Evolutionary conservation across 805 yeast genomes (phyloP), one percentile per base, ranked within the genome.

Genomic region (Scheffersomyces coipomensis): DNA sequence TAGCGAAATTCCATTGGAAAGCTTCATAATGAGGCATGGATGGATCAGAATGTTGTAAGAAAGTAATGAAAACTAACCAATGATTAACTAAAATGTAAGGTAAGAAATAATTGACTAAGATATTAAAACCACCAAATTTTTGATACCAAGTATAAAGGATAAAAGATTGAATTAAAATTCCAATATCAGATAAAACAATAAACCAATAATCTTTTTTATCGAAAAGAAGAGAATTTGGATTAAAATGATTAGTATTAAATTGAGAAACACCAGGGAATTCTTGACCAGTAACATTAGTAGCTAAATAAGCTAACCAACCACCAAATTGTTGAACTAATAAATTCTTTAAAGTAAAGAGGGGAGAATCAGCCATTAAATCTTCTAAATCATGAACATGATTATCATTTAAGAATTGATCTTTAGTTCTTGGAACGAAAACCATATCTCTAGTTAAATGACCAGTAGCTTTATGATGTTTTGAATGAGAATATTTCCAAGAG

Each of bases 391-490:
- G 52, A 31, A 62, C 64, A 19, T 71, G 64, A 39, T 53, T 48
- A 25, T 48, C 42, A 42, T 63, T 51, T 44, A 73, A 53, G 59
- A 74, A 87, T 54, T 75, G 64, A 47, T 83, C 80, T 52, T 75
- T 76, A 34, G 83, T 79, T 56, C 74, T 67, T 37, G 96, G 96
- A 39, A 87, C 85, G 55, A 84, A 87, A 35, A 87, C 95, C 83
- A 83, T 87, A 60, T 87, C 96, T 59, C 88, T 77, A 27, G 82
- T 69, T 59, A 87, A 55, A 62, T 88, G 88, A 48, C 93, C 95
- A 30, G 95, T 87, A 42, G 90, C 87, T 73, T 88, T 87, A 74
- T 87, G 96, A 68, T 87, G 96, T 75, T 84, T 86, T 40, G 87
- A 79, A 66, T 87, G 96, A 35, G 87, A 69, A 63, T 71, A 81